phyloP scores from a whole-genome alignment of 2,329 filamentous ascomycete species.

The Botrytis galanthina region DNA sequence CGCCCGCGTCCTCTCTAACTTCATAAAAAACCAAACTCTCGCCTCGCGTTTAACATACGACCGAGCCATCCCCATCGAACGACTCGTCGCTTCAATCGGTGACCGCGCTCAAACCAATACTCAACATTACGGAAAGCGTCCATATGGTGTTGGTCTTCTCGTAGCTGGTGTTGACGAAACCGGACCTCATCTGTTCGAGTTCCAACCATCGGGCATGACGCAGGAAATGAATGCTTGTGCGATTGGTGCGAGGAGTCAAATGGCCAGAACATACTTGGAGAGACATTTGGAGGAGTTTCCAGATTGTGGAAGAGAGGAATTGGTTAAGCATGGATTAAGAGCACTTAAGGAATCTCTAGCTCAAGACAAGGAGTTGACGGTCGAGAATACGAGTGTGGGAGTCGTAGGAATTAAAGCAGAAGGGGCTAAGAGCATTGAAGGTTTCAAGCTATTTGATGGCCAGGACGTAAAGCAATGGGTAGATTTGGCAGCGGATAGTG shows the following conservation, averaged over 20 bases:
- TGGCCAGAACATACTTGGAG: conserved; percentile 96
- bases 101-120: conserved; percentile 98
- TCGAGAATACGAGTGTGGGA: conserved; percentile 93
- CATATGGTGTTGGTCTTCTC: conserved; percentile 91
- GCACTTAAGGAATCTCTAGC: conserved; percentile 93
- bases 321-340: conserved; percentile 85
- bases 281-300: conserved; percentile 83
- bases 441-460: conserved; percentile 88
- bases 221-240: conserved; percentile 97
- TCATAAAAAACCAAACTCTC: conserved; percentile 99
- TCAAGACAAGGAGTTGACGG: conserved; percentile 95
- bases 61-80: conserved; percentile 85
- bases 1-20: conserved; percentile 98
- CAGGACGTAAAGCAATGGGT: conserved; percentile 83
- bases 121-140: conserved; percentile 93
- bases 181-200: conserved; percentile 95
- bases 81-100: conserved; percentile 87
- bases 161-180: conserved; percentile 92
- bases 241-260: conserved; percentile 93
- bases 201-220: conserved; percentile 93
- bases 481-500: conserved; percentile 64
- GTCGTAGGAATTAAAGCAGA: conserved; percentile 65
- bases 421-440: conserved; percentile 60
- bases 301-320: conserved; percentile 72
- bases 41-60: conserved; percentile 94